phyloP scores from a whole-genome alignment of 345 rosid species.

The Eucalyptus sp. region DNA sequence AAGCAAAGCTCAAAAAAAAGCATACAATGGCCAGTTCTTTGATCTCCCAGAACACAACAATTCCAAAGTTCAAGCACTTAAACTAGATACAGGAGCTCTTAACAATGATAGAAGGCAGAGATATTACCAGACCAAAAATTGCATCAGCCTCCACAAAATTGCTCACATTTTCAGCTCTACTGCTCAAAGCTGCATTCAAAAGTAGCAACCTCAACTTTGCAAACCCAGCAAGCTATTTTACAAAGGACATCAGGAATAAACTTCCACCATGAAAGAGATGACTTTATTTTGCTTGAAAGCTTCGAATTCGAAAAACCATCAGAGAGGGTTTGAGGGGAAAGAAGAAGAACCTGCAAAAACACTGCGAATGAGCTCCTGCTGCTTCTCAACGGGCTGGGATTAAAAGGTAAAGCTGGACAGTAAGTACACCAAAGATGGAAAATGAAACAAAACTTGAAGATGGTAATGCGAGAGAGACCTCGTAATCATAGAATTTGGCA shows the following conservation, averaged over 20 bases:
- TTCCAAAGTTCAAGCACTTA: background rate
- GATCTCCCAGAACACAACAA: background rate
- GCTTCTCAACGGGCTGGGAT: conserved; percentile 66
- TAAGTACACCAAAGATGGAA: background rate
- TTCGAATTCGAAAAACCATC: background rate
- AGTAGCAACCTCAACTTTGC: background rate
- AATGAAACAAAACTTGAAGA: background rate
- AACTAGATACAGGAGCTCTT: background rate
- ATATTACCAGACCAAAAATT: conserved; percentile 76
- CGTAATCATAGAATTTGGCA: conserved; percentile 68
- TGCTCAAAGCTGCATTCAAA: conserved; percentile 38
- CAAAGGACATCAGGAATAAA: background rate
- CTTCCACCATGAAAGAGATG: background rate
- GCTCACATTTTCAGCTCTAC: conserved; percentile 88
- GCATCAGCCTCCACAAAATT: conserved; percentile 72
- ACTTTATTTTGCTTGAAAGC: background rate
- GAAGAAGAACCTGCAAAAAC: conserved; percentile 55
- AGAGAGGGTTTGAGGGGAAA: background rate
- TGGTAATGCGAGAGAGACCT: conserved; percentile 19
- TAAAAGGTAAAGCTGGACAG: background rate
- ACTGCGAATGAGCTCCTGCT: conserved; percentile 75
- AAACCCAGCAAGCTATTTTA: background rate
- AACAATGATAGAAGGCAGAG: background rate
- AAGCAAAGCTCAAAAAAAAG: background rate
- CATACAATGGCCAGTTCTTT: background rate